A percentile compares a stretch with the other conserved stretches of the same genome.
phyloP scores from a whole-genome alignment of 176 grass and related monocot genomes.

The Chrysopogon serrulatus region DNA sequence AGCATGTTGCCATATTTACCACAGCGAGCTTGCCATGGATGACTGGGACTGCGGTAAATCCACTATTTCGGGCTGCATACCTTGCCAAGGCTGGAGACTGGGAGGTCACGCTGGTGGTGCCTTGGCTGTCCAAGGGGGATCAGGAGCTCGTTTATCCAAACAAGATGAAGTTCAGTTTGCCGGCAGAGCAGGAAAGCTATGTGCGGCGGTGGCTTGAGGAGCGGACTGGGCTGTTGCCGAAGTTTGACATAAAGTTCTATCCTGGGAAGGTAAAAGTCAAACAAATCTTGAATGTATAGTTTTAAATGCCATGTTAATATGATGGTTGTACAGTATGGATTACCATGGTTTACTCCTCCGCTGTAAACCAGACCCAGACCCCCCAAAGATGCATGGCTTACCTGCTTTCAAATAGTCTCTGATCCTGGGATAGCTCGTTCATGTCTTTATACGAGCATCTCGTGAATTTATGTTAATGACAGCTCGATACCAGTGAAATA shows the following conservation, averaged over 20 bases:
- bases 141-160: conserved; percentile 90
- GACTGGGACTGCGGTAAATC: conserved; percentile 94
- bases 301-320: not conserved
- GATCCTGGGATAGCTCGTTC: not conserved
- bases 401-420: not conserved
- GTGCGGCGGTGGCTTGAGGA: conserved; percentile 78
- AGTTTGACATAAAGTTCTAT: conserved; percentile 78
- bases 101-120: conserved; percentile 80
- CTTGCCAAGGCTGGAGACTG: conserved; percentile 60
- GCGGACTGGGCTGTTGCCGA: conserved; percentile 48
- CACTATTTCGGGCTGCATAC: conserved; percentile 87
- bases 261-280: conserved; percentile 69
- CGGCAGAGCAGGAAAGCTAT: conserved; percentile 66
- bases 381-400: not conserved
- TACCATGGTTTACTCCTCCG: not conserved
- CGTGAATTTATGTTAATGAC: not conserved
- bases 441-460: not conserved
- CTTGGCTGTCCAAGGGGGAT: conserved; percentile 76
- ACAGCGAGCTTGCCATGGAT: conserved; percentile 95
- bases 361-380: not conserved
- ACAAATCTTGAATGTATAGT: not conserved
- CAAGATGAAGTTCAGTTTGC: conserved; percentile 69
- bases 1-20: conserved; percentile 81
- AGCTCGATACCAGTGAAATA: not conserved
- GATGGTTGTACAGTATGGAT: not conserved